Evolutionary conservation across 2,329 filamentous ascomycete species (phyloP).

Genomic region (Sclerotinia minor): DNA sequence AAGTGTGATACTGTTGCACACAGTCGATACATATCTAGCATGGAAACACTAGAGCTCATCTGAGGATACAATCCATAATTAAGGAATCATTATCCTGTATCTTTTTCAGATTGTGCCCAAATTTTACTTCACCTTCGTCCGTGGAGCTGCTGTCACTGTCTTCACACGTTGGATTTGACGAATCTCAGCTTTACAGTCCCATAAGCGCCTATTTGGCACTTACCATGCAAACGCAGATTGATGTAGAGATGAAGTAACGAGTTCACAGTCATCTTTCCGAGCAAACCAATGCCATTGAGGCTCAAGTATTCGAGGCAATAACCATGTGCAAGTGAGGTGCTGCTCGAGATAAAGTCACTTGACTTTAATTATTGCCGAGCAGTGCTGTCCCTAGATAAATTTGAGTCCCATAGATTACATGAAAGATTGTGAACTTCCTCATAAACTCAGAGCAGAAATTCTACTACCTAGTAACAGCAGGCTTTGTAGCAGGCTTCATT

Average conservation of each 20-base stretch:
- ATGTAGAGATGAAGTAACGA: too few species aligned
- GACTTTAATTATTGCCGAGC: background rate
- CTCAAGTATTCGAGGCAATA: background rate
- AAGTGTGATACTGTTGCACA: background rate
- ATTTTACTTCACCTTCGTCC: background rate
- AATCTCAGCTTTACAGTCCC: background rate
- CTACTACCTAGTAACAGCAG: background rate
- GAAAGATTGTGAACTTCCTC: background rate
- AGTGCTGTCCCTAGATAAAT: background rate
- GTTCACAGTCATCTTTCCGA: too few species aligned
- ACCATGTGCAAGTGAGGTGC: background rate
- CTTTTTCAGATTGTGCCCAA: background rate
- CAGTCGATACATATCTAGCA: background rate
- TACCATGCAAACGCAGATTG: background rate
- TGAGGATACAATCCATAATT: background rate
- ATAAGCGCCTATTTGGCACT: too few species aligned
- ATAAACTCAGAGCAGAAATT: background rate
- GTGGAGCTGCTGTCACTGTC: background rate
- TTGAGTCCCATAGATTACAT: background rate
- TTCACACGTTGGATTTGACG: background rate
- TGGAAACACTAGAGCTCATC: background rate
- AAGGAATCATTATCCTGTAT: background rate
- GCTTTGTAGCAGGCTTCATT: background rate
- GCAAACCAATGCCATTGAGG: background rate
- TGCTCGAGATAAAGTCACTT: background rate